A percentile compares a stretch with the other conserved stretches of the same genome.
Conservation (phyloP, 768 basidiomycete species). For the Pleurotus tuoliensis region DNA sequence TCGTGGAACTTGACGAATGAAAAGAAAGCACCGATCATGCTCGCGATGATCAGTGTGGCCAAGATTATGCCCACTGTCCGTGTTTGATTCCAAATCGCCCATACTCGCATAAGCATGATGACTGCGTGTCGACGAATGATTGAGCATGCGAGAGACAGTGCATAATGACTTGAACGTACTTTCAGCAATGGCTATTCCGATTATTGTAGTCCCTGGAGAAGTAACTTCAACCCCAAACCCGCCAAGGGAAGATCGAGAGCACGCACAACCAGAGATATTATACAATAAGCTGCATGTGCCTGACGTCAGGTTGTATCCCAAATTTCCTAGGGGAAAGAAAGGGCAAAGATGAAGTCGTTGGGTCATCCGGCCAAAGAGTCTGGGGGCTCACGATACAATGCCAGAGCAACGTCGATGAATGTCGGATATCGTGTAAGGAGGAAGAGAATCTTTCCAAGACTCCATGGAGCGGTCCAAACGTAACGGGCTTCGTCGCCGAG, state of each 20-base stretch:
- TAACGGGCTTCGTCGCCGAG: neutral
- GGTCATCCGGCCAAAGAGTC: neutral
- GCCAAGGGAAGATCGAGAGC: neutral
- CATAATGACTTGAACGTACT: neutral
- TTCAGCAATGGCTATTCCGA: neutral
- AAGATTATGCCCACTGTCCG: neutral
- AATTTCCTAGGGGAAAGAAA: neutral
- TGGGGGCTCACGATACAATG: neutral
- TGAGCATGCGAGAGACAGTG: neutral
- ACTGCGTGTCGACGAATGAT: neutral
- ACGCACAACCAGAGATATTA: neutral
- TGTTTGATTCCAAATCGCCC: neutral
- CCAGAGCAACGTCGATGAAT: neutral
- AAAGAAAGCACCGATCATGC: neutral
- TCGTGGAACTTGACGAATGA: neutral
- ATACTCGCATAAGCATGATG: neutral
- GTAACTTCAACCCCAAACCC: neutral
- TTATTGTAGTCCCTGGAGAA: neutral
- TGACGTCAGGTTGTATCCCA: neutral
- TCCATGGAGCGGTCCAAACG: slow-evolving; percentile 8
- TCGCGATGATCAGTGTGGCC: neutral
- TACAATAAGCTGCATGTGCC: neutral
- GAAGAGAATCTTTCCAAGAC: slow-evolving; percentile 7
- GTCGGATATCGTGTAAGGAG: slow-evolving; percentile 5
- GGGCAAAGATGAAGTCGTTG: neutral